Conservation (phyloP, 495 filamentous ascomycete genomes). For the Hyphodiscus hymeniophilus region DNA sequence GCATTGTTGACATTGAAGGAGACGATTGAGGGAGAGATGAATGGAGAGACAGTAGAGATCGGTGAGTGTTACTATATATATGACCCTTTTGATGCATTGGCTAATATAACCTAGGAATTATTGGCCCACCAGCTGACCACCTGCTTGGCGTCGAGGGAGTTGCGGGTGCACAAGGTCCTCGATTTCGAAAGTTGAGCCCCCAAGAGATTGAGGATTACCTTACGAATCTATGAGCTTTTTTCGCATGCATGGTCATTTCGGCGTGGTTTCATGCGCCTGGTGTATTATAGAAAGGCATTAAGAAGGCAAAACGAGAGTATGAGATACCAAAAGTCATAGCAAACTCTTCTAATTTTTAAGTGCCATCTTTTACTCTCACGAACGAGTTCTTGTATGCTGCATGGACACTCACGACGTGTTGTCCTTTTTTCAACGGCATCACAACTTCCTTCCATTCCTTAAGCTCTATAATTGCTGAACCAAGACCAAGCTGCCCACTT, state of each 20-base stretch:
- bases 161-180: slow-evolving; percentile 77
- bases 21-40: slow-evolving; percentile 99
- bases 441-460: slow-evolving; percentile 25
- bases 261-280: slow-evolving; percentile 1
- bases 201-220: slow-evolving; percentile 99
- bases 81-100: not conserved
- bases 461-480: slow-evolving; percentile 4
- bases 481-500: slow-evolving; percentile 53
- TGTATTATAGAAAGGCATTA: slow-evolving; percentile 24
- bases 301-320: slow-evolving; percentile 13
- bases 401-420: slow-evolving; percentile 29
- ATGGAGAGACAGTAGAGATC: slow-evolving; percentile 97
- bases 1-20: slow-evolving; percentile 96
- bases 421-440: slow-evolving; percentile 21
- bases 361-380: slow-evolving; percentile 28
- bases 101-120: slow-evolving; percentile 62
- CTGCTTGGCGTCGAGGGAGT: slow-evolving; percentile 90
- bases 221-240: slow-evolving; percentile 69
- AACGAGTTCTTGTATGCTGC: slow-evolving; percentile 39
- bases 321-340: slow-evolving; percentile 14
- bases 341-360: not conserved
- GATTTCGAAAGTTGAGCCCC: slow-evolving; percentile 92
- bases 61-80: slow-evolving; percentile 46
- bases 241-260: slow-evolving; percentile 19
- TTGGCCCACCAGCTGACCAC: slow-evolving; percentile 88